Base-by-base conservation (phyloP, 106 monocot species). In the Dactylorhiza incarnata region DNA sequence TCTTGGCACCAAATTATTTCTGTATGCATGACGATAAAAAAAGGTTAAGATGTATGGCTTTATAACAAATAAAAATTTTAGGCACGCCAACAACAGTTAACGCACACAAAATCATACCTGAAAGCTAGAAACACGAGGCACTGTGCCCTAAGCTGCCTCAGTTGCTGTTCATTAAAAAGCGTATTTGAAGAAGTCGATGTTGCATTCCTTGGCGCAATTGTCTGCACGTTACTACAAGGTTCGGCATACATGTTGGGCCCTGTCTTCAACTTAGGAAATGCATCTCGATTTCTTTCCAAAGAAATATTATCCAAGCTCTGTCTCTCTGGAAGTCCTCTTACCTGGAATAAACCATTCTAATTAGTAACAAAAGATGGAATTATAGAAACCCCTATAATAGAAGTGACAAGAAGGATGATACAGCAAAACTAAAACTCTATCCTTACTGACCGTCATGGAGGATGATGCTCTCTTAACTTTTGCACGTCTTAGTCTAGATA, bases 51-150 rank as follows among this genome's bases (percentile, higher is more conserved):
- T 23, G 9, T 61, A 22, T 61, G 3, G 7, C n/a, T 26, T 10
- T 6, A 48, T 49, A 73, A 12, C 48, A 24, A 23, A 72, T 43
- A 5, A 72, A 72, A 47, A 15, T 46, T 47, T 25, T 56, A 6
- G 45, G 16, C 69, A 69, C 1, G n/a, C 20, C 14, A 9, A 46
- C 46, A 5, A 45, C 4, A 59, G 16, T 9, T 56, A 14, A 16
- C 52, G 45, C 22, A 73, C 46, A 25, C 3, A 49, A 45, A 44
- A 73, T 49, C 82, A 86, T 85, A 75, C 99, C 99, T 94, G 85
- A 99, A 99, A 83, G 99, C 99, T 74, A 99, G 87, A 85, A 99
- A 99, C 48, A 99, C 94, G 71, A 99, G 90, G 79, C 99, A 99
- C 77, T 99, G 99, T 1, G 99, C 99, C 84, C 99, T 91, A 78